Percentiles rank a stretch among this genome's conserved stretches.
phyloP scores from a whole-genome alignment of 805 yeast species.

The Candida tibetensis region DNA sequence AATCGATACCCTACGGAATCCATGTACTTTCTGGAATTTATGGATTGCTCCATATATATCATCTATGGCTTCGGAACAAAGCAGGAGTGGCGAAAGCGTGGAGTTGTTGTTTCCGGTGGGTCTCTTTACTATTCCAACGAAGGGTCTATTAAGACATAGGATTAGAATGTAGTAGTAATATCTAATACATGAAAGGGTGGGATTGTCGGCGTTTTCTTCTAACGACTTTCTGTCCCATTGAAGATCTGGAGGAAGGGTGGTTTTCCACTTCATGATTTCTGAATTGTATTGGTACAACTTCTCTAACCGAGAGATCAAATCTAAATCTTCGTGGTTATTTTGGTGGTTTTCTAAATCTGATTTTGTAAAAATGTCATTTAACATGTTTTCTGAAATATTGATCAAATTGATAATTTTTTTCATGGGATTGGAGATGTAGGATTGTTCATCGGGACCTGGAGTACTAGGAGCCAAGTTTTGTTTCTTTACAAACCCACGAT shows the following conservation, averaged over 20 bases:
- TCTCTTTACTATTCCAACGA: constrained; percentile 39
- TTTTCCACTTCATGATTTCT: constrained; percentile 52
- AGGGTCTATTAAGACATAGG: constrained; percentile 60
- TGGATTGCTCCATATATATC: constrained; percentile 40
- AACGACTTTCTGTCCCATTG: constrained; percentile 48
- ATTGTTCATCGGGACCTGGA: constrained; percentile 32
- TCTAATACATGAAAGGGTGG: constrained; percentile 50
- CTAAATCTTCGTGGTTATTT: constrained; percentile 35
- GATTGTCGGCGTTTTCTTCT: constrained; percentile 45
- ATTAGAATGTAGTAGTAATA: constrained; percentile 57
- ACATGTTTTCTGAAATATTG: constrained; percentile 43
- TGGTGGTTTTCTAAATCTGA: constrained; percentile 29
- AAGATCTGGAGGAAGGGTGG: constrained; percentile 45
- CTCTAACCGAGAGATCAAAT: constrained; percentile 37
- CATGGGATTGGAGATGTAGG: constrained; percentile 44
- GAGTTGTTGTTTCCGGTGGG: constrained; percentile 11
- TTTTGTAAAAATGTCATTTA: constrained; percentile 43
- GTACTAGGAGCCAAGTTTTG: constrained; percentile 10
- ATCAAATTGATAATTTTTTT: constrained; percentile 42
- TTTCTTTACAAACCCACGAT: constrained; percentile 15
- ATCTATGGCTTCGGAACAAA: constrained; percentile 40
- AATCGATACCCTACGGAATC: constrained; percentile 41
- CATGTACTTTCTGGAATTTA: constrained; percentile 38
- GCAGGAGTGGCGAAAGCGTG: constrained; percentile 26
- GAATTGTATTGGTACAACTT: constrained; percentile 46